Percentiles rank a stretch among this genome's conserved stretches.
Conservation (phyloP, 163 green algal genomes). For the Volvox carteri region DNA sequence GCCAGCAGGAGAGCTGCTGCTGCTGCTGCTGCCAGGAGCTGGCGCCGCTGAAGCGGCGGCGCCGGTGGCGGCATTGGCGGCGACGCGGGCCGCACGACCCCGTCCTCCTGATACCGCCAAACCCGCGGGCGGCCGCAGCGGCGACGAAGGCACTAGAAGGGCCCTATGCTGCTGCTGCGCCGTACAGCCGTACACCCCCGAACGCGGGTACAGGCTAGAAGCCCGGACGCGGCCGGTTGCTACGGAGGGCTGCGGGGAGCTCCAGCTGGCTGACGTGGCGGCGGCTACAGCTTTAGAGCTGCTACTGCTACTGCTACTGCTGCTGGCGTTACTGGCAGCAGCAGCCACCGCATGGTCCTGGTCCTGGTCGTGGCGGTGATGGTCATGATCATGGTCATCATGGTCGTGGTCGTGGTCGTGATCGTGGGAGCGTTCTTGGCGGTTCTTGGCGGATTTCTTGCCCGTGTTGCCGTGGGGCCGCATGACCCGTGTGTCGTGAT, state of each 20-base stretch:
- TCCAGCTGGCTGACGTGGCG: not conserved
- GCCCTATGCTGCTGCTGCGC: no score
- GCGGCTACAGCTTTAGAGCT: no score
- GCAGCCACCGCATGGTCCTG: not conserved
- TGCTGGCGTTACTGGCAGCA: not conserved
- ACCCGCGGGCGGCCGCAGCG: no score
- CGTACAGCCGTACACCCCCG: no score
- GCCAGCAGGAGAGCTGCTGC: slow-evolving; percentile 5
- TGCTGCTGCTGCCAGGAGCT: not conserved
- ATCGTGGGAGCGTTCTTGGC: not conserved
- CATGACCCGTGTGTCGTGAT: not conserved
- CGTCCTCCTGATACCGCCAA: no score
- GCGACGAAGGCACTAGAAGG: not conserved
- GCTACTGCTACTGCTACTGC: not conserved
- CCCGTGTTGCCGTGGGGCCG: slow-evolving; percentile 5
- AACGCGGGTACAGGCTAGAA: not conserved
- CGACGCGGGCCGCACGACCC: not conserved
- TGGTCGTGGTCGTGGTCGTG: slow-evolving; percentile 42
- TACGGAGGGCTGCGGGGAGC: not conserved
- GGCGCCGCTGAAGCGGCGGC: not conserved
- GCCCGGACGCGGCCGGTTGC: not conserved
- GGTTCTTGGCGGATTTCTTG: not conserved
- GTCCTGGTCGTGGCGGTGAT: not conserved
- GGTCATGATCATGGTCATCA: not conserved
- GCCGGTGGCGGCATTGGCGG: not conserved